phyloP scores from a whole-genome alignment of 2,329 filamentous ascomycete genomes.

The Paraconiothyrium sp. region DNA sequence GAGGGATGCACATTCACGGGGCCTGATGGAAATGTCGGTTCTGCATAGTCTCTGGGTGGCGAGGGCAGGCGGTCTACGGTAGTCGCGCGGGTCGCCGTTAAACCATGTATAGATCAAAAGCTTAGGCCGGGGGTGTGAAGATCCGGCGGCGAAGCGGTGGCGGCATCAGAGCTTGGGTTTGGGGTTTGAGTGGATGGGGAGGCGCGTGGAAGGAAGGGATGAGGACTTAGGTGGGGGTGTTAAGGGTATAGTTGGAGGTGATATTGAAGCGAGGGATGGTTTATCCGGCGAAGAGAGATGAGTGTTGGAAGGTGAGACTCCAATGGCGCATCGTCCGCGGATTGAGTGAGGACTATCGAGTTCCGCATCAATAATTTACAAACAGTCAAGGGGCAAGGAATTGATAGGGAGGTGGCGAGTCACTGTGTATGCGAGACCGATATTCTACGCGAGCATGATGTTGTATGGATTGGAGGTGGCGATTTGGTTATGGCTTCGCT shows the following conservation, averaged over 20 bases:
- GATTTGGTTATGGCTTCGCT: background rate
- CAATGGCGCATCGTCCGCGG: background rate
- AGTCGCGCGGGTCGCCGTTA: background rate
- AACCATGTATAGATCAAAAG: background rate
- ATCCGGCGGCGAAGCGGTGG: conserved; percentile 6
- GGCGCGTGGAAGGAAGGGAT: background rate
- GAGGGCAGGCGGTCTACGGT: background rate
- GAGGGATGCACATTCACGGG: background rate
- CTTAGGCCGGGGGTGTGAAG: background rate
- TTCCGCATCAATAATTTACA: background rate
- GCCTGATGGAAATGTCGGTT: conserved; percentile 2
- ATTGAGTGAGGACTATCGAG: background rate
- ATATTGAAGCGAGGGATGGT: background rate
- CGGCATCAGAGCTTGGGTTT: background rate
- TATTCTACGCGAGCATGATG: background rate
- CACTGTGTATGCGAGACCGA: background rate
- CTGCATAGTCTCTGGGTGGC: background rate
- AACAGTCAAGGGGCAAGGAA: background rate
- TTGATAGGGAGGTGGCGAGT: background rate
- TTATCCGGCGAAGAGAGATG: conserved; percentile 11
- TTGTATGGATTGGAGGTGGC: background rate
- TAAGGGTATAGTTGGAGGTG: background rate
- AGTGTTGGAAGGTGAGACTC: conserved; percentile 2
- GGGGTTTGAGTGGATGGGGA: background rate
- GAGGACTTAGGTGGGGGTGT: background rate